Evolutionary conservation across 2,329 filamentous ascomycete species (phyloP).

Genomic region (Aspergillus sp.): DNA sequence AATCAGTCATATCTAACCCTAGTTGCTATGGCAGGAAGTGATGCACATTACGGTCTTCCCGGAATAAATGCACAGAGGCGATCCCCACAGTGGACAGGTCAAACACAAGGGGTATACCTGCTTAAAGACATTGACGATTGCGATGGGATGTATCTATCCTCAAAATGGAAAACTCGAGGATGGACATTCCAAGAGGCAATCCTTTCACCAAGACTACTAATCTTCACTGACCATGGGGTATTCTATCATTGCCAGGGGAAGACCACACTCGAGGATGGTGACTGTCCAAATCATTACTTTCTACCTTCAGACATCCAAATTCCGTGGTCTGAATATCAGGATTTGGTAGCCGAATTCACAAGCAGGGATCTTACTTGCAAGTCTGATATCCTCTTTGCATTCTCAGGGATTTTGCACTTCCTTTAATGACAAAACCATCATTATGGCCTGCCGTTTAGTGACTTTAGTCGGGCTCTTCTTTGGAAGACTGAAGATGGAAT

Average conservation of each 20-base stretch:
- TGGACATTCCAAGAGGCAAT: slow-evolving; percentile 3
- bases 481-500: neutral
- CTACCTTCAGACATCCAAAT: neutral
- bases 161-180: neutral
- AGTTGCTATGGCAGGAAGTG: neutral
- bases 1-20: slow-evolving; percentile 1
- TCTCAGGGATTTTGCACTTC: neutral
- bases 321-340: neutral
- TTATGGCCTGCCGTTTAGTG: neutral
- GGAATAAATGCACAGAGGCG: neutral
- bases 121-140: neutral
- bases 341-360: neutral
- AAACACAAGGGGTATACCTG: neutral
- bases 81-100: neutral
- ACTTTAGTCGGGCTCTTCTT: neutral
- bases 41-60: neutral
- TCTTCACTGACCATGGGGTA: neutral
- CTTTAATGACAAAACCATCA: neutral
- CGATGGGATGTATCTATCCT: neutral
- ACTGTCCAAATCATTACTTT: no score
- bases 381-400: neutral
- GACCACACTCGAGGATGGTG: neutral
- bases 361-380: neutral
- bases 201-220: neutral
- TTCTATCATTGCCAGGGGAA: neutral